Evolutionary conservation across 1,139 yeast genomes (phyloP).

Genomic region (Zygoascus sp.): DNA sequence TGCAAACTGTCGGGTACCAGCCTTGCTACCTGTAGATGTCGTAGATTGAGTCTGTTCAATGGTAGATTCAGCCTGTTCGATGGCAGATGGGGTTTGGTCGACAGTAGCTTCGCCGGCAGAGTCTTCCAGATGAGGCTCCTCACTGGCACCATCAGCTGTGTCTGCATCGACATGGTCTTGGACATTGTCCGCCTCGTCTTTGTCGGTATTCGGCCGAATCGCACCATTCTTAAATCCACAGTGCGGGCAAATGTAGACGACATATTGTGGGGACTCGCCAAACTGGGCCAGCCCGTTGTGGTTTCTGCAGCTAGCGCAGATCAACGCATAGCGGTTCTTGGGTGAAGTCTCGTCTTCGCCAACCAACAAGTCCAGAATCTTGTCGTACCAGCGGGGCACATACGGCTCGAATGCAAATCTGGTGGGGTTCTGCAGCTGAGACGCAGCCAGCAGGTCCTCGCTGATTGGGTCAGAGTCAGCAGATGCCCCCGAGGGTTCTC

Average conservation of each 20-base stretch:
- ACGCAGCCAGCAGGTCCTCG: neutral
- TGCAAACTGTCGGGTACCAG: neutral
- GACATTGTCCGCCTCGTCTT: neutral
- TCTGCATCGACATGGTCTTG: slow-evolving; percentile 4
- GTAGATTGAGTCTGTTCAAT: neutral
- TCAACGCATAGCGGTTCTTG: slow-evolving; percentile 63
- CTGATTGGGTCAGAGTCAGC: neutral
- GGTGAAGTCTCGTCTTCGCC: slow-evolving; percentile 71
- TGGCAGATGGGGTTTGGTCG: too few relatives aligned
- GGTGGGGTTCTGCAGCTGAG: slow-evolving; percentile 1
- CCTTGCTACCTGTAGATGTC: neutral
- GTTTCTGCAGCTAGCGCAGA: slow-evolving; percentile 57
- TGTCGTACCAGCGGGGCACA: slow-evolving; percentile 39
- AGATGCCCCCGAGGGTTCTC: too few relatives aligned
- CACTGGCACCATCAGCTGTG: neutral
- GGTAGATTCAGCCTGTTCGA: neutral
- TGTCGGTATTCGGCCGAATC: neutral
- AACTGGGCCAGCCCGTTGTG: slow-evolving; percentile 88
- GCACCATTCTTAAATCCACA: slow-evolving; percentile 60
- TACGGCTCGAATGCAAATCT: slow-evolving; percentile 15
- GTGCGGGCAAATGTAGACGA: slow-evolving; percentile 64
- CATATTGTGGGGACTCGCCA: slow-evolving; percentile 50
- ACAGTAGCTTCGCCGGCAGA: too few relatives aligned
- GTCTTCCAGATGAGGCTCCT: neutral
- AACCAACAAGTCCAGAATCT: slow-evolving; percentile 49